A percentile compares a stretch with the other conserved stretches of the same genome.
These are phyloP conservation scores for Colletotrichum camelliae DNA, from an alignment of 2,329 filamentous ascomycete species.

Conservation along the genomic window DNA sequence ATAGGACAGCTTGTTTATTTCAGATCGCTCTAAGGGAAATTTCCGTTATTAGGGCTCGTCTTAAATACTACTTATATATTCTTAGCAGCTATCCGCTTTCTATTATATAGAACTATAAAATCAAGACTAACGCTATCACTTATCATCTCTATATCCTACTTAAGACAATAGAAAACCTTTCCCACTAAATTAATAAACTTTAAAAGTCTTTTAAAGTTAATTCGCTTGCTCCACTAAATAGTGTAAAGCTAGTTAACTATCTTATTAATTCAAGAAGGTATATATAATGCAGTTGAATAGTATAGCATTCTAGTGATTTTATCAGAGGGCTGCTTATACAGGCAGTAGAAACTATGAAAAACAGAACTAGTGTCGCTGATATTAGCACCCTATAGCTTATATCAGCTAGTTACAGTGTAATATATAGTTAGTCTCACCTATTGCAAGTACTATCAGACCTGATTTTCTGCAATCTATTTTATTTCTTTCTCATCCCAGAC, in stretches of 20 bases:
- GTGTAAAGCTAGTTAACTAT: conserved; percentile 22
- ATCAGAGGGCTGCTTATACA: background rate
- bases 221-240: conserved; percentile 22
- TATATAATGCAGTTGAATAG: background rate
- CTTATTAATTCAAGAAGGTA: accelerated
- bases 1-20: background rate
- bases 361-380: conserved; percentile 4
- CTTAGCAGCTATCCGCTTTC: conserved; percentile 14
- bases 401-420: conserved; percentile 4
- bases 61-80: conserved; percentile 14
- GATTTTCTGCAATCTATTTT: conserved; percentile 14
- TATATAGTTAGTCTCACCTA: conserved; percentile 22
- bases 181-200: conserved; percentile 18
- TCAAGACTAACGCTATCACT: conserved; percentile 25
- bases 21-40: background rate
- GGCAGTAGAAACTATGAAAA: accelerated
- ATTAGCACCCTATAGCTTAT: background rate
- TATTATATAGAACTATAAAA: conserved; percentile 23
- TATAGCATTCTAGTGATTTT: conserved; percentile 13
- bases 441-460: conserved; percentile 35
- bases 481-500: background rate
- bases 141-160: conserved; percentile 22
- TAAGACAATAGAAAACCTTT: background rate
- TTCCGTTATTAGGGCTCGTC: background rate
- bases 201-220: conserved; percentile 13